phyloP scores from a whole-genome alignment of 2,329 filamentous ascomycete genomes.

The Knoxdaviesia capensis region DNA sequence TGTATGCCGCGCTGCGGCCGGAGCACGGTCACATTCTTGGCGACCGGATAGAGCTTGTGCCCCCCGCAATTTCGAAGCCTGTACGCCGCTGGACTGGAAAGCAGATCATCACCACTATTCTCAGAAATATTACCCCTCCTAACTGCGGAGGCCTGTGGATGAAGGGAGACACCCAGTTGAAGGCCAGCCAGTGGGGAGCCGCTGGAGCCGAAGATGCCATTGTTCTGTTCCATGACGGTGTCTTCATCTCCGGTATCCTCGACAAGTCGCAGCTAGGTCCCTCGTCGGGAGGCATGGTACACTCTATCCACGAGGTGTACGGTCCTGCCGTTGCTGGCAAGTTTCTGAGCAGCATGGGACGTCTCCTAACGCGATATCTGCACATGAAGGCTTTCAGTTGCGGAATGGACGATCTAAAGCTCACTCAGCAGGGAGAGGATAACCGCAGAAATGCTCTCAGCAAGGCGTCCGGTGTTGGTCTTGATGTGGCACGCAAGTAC shows the following conservation, averaged over 20 bases:
- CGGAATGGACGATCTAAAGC: conserved; percentile 84
- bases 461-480: conserved; percentile 48
- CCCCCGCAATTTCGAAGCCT: conserved; percentile 69
- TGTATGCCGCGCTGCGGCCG: conserved; percentile 76
- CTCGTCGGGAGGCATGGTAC: conserved; percentile 67
- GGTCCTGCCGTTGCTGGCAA: conserved; percentile 74
- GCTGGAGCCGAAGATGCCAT: conserved; percentile 51
- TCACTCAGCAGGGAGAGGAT: conserved; percentile 62
- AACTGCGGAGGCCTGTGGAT: conserved; percentile 62
- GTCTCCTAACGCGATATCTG: conserved; percentile 72
- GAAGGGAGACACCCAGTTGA: conserved; percentile 58
- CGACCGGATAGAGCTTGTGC: conserved; percentile 62
- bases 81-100: conserved; percentile 82
- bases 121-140: conserved; percentile 74
- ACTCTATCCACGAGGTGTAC: conserved; percentile 84
- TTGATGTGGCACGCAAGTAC: conserved; percentile 68
- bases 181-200: conserved; percentile 58
- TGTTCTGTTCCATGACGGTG: conserved; percentile 70
- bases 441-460: conserved; percentile 47
- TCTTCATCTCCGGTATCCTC: conserved; percentile 75
- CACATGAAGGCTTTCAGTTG: conserved; percentile 93
- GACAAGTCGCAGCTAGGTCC: conserved; percentile 94
- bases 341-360: conserved; percentile 71
- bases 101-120: conserved; percentile 78
- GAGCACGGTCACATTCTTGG: conserved; percentile 76